Percentiles rank a stretch among this genome's conserved stretches.
Evolutionary conservation across 495 filamentous ascomycete genomes (phyloP).

Genomic region (Coniosporium apollinis): DNA sequence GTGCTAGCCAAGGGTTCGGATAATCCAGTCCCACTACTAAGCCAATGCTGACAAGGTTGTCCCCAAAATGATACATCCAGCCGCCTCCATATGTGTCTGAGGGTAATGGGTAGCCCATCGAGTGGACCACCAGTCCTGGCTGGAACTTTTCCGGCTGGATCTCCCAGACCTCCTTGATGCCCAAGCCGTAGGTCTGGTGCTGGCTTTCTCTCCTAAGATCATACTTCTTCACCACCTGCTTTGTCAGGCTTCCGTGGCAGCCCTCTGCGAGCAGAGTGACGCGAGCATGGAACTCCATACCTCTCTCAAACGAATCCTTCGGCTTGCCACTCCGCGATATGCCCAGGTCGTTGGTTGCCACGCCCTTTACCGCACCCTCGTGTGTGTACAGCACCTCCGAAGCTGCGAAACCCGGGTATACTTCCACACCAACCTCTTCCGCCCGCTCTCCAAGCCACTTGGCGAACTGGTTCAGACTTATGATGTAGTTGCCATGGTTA

Average conservation of each 20-base stretch:
- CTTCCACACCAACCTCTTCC: conserved; percentile 94
- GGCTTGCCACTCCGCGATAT: conserved; percentile 64
- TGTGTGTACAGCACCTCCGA: conserved; percentile 75
- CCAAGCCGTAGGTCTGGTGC: conserved; percentile 87
- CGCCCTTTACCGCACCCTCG: conserved; percentile 81
- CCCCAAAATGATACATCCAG: conserved; percentile 98
- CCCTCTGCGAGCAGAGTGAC: conserved; percentile 91
- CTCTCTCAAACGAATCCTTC: conserved; percentile 83
- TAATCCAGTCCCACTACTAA: conserved; percentile 93
- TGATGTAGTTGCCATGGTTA: conserved; percentile 94
- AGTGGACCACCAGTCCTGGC: conserved; percentile 72
- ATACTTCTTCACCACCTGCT: conserved; percentile 90
- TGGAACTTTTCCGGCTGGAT: conserved; percentile 83
- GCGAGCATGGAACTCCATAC: conserved; percentile 96
- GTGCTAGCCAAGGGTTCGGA: conserved; percentile 87
- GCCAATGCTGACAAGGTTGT: conserved; percentile 88
- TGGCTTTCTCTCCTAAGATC: conserved; percentile 79
- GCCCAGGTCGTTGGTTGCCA: conserved; percentile 91
- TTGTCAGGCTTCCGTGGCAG: conserved; percentile 89
- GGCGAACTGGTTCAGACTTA: conserved; percentile 82
- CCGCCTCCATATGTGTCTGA: conserved; percentile 86
- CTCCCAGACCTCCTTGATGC: conserved; percentile 96
- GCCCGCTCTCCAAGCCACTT: conserved; percentile 93
- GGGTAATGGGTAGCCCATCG: conserved; percentile 85
- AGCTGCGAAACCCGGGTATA: conserved; percentile 92